A percentile compares a stretch with the other conserved stretches of the same genome.
Conservation (phyloP, 169 alveolate genomes). For the Eimeria zaria region DNA sequence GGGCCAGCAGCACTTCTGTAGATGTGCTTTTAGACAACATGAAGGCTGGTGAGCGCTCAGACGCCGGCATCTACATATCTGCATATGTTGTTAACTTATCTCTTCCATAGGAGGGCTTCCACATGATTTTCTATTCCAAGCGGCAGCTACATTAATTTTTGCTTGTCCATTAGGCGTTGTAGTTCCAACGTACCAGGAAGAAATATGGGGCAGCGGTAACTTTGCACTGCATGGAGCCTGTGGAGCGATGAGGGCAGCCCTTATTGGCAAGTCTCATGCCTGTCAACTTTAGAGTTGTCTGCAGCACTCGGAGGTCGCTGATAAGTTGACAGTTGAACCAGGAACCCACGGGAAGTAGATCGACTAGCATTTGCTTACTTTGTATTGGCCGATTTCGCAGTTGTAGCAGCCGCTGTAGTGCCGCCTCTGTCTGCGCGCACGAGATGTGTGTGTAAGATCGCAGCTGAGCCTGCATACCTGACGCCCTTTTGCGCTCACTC, state of each 20-base stretch:
- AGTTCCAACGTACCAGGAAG: conserved; percentile 41
- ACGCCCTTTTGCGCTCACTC: background rate
- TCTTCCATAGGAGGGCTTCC: background rate
- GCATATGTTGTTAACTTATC: background rate
- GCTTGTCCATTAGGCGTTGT: conserved; percentile 53
- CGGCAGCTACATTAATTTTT: background rate
- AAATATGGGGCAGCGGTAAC: conserved; percentile 74
- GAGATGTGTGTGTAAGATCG: background rate
- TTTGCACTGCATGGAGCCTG: conserved; percentile 66
- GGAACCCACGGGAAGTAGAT: background rate
- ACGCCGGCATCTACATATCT: background rate
- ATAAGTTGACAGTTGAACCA: background rate
- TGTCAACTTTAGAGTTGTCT: background rate
- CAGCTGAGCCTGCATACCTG: background rate
- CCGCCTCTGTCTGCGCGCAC: background rate
- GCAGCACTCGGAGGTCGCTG: background rate
- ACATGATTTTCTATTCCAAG: background rate
- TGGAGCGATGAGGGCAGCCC: conserved; percentile 73
- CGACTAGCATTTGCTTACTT: background rate
- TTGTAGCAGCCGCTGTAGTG: background rate
- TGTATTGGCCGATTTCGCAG: background rate
- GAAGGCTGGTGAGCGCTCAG: conserved; percentile 60
- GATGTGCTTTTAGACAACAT: conserved; percentile 57
- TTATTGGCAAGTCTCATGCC: conserved; percentile 50
- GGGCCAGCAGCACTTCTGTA: conserved; percentile 61